Evolutionary conservation across 805 yeast species (phyloP).

Genomic region (Saccharomycopsis selenospora): DNA sequence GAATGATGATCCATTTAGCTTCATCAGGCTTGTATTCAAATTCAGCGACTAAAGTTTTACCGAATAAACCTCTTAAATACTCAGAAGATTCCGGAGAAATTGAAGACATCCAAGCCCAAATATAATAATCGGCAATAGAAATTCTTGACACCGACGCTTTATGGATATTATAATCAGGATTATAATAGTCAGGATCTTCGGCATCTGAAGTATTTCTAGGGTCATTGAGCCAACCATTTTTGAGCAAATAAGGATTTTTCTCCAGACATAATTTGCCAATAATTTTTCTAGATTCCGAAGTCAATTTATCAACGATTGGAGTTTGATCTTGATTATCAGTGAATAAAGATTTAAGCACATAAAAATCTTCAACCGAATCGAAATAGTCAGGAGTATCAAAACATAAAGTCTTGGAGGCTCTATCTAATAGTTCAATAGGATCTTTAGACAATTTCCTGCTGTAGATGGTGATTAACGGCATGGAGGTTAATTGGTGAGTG

Average conservation of each 20-base stretch:
- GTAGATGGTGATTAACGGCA: slow-evolving; percentile 53
- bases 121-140: slow-evolving; percentile 77
- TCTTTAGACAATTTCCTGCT: slow-evolving; percentile 34
- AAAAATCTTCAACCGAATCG: slow-evolving; percentile 70
- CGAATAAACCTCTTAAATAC: slow-evolving; percentile 60
- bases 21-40: slow-evolving; percentile 69
- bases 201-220: slow-evolving; percentile 22
- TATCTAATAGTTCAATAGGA: slow-evolving; percentile 52
- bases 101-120: slow-evolving; percentile 86
- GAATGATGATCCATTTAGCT: slow-evolving; percentile 70
- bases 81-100: slow-evolving; percentile 67
- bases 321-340: slow-evolving; percentile 44
- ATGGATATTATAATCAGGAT: slow-evolving; percentile 30
- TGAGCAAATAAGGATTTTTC: slow-evolving; percentile 13
- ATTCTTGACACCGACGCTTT: slow-evolving; percentile 50
- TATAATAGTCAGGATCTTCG: slow-evolving; percentile 27
- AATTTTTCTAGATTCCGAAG: slow-evolving; percentile 65
- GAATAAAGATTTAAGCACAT: slow-evolving; percentile 66
- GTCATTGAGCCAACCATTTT: slow-evolving; percentile 29
- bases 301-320: slow-evolving; percentile 57
- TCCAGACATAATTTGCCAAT: slow-evolving; percentile 32
- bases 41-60: slow-evolving; percentile 75
- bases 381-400: slow-evolving; percentile 66
- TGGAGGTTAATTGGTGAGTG: slow-evolving; percentile 9
- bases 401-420: slow-evolving; percentile 50